Evolutionary conservation across 257 asterid genomes (phyloP), one percentile per base, ranked within the genome.

Genomic region (Eucommia ulmoides): DNA sequence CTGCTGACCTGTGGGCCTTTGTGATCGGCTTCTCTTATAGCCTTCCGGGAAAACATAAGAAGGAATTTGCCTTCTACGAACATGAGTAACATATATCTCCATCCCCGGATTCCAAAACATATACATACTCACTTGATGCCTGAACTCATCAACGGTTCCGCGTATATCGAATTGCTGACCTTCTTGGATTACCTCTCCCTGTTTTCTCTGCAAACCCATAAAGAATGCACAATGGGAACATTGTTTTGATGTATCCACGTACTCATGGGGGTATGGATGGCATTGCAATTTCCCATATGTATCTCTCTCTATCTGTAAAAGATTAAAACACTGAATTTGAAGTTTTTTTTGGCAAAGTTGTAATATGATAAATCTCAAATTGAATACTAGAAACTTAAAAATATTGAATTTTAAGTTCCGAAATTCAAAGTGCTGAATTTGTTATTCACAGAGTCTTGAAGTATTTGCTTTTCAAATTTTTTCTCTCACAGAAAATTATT

Each of bases 151-250:
- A 47, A 92, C 99, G 33, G 95, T 86, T 58, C 68, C 77, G 23
- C 99, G 93, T 22, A 92, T 83, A 66, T 92, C 99, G 67, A 92
- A 92, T 55, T 81, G 94, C 56, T 92, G 97, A 51, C 89, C 86
- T 62, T 87, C 97, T 70, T 81, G 93, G 67, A 81, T 66, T 8
- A 63, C 74, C 66, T 79, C 97, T 19, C 95, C 97, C 55, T 65
- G 88, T 65, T 83, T 79, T 76, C 93, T 76, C 57, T 81, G 94
- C 68, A 92, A 69, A 12, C 99, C 99, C 89, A 78, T 79, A 65
- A 81, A 92, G 67, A 81, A 92, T 23, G 93, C 80, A 69, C 82
- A 69, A 55, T 81, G 93, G 45, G 81, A 74, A 63, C 85, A 73
- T 49, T 61, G 94, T 71, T 74, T 81, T 22, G 83, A 72, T 20